Conservation (phyloP, 805 yeast species). For the Kregervanrija fluxuum region DNA sequence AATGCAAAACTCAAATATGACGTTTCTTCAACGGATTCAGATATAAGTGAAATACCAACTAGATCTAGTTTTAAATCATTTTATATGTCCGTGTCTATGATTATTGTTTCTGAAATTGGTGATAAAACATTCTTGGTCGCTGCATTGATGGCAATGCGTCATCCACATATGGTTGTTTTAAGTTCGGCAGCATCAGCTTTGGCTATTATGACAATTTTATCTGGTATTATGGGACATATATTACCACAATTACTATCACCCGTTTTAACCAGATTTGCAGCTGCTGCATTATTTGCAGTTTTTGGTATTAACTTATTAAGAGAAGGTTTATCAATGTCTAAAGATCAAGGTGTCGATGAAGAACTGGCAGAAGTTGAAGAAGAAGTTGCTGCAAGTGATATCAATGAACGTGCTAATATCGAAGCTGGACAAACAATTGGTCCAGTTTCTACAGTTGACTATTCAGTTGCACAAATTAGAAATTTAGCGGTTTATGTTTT, state of each 20-base stretch:
- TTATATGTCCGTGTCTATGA: conserved; percentile 82
- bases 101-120: conserved; percentile 90
- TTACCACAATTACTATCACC: conserved; percentile 79
- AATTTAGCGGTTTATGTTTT: conserved; percentile 57
- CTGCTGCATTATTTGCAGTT: conserved; percentile 71
- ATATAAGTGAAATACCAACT: no score
- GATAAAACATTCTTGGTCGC: conserved; percentile 96
- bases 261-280: conserved; percentile 71
- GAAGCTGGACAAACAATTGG: conserved; percentile 58
- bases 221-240: conserved; percentile 88
- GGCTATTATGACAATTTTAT: conserved; percentile 82
- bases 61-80: conserved; percentile 35
- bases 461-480: conserved; percentile 30
- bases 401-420: conserved; percentile 42
- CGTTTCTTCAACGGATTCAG: neutral
- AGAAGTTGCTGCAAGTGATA: conserved; percentile 64
- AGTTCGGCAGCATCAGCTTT: conserved; percentile 80
- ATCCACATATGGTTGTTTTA: conserved; percentile 78
- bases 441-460: neutral
- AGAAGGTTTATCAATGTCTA: conserved; percentile 81
- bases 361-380: conserved; percentile 96
- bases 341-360: conserved; percentile 82
- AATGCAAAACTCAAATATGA: neutral
- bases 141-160: conserved; percentile 96
- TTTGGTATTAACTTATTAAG: conserved; percentile 70